phyloP scores from a whole-genome alignment of 768 basidiomycete species.

The Tulasnella sp. region DNA sequence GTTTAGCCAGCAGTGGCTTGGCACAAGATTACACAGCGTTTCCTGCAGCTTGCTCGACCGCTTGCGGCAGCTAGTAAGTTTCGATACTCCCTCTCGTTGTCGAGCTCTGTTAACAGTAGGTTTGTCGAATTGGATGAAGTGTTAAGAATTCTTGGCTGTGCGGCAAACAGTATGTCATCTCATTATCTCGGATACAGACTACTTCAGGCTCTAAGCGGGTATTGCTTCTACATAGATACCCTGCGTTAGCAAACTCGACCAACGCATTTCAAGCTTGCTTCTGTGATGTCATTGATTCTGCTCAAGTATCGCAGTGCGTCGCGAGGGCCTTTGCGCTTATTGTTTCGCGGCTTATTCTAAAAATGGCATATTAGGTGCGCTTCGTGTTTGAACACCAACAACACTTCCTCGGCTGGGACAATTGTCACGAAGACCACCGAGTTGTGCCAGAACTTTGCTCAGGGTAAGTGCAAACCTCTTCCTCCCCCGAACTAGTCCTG shows the following conservation, averaged over 20 bases:
- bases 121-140: background rate
- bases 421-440: background rate
- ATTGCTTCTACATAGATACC: background rate
- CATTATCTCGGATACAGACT: background rate
- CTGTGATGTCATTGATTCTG: background rate
- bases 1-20: background rate
- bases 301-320: background rate
- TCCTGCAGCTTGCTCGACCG: background rate
- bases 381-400: background rate
- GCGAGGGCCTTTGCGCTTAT: background rate
- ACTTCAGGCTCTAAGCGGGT: background rate
- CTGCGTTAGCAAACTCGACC: background rate
- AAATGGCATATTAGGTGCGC: background rate
- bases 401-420: background rate
- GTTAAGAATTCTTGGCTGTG: background rate
- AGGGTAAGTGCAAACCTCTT: background rate
- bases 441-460: constrained; percentile 6
- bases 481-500: no score
- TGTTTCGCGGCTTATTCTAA: background rate
- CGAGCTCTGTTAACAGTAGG: background rate
- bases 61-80: background rate
- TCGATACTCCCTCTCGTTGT: background rate
- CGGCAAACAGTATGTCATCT: background rate
- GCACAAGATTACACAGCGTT: constrained; percentile 10
- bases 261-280: constrained; percentile 10